Evolutionary conservation across 768 basidiomycete genomes (phyloP), one percentile per base, ranked within the genome.

Genomic region (Aureoboletus auriporus): DNA sequence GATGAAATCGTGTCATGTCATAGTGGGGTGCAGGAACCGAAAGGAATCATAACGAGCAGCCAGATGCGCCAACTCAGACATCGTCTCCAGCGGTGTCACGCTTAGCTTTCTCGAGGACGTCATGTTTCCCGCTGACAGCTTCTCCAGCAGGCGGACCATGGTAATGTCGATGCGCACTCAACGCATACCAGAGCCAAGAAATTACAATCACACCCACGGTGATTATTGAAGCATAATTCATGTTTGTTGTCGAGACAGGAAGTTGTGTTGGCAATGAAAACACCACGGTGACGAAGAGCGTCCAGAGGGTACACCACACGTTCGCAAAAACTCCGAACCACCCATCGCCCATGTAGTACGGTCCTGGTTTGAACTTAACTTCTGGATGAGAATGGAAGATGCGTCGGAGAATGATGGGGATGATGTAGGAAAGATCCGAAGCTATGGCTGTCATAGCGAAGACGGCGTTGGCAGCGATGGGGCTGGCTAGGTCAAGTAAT

Each of bases 321-420:
- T 80, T 80, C 45, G 66, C 65, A 11, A 66, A 58, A 64, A 67
- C 69, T 0, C 78, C 78, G 11, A 79, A 52, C 49, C 68, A 54
- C 2, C 78, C 77, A 44, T 74, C 70, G 23, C 79, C 75, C 72
- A 83, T 72, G 65, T 79, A 82, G 63, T 78, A 83, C 13, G 81
- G 82, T 6, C 81, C 81, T 0, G 81, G 82, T 34, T 69, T 72
- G 69, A 83, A 83, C 31, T 66, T 58, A 39, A 83, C 81, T 45
- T 82, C 82, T 0, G 78, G 78, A 57, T 83, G 80, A 50, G 71
- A 71, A 50, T 69, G 65, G 59, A 71, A 82, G 44, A 71, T 58
- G 39, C 81, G 71, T 40, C 80, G 72, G 51, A 75, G 68, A 53
- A 76, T 64, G 57, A 82, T 74, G 17, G 81, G 80, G 47, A 82